Evolutionary conservation across 2,329 filamentous ascomycete genomes (phyloP), one percentile per base, ranked within the genome.

Genomic region (Ceratocystis lukuohia): DNA sequence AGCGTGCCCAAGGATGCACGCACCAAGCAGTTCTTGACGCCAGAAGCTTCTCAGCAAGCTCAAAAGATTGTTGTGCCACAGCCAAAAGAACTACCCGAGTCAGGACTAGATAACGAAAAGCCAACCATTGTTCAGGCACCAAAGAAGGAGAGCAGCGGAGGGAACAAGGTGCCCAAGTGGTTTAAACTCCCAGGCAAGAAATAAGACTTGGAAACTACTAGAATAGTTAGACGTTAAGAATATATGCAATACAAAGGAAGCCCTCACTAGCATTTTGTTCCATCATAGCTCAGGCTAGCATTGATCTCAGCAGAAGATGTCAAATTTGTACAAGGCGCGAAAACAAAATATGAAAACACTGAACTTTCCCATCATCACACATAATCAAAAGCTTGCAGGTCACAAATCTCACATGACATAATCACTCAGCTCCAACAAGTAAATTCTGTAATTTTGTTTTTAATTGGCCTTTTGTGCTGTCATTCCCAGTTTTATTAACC

Each of bases 161-260:
- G 71, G 10, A 81, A 80, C 74, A 80, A 79, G 70, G 68, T 81
- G 68, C 87, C 88, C 22, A 91, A 89, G 74, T 90, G 88, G 83
- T 75, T 92, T 50, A 88, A 88, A 74, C 76, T 88, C 66, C 79
- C 85, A 37, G 84, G 84, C 6, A 91, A 89, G 81, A 91, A 90
- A 77, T 88, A 70, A 65, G 64, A 4, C 28, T 62, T 12, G 12
- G 10, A 41, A 41, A 12, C 3, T 5, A 41, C 10, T 15, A 41
- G 8, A 41, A 41, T 5, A 41, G 37, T 41, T 15, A 12, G 37
- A 41, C 10, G 37, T 41, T 3, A 12, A 41, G 37, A 41, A 41
- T 41, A 41, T 15, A 41, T 12, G 3, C 37, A 41, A 1, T 12
- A 41, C 10, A 41, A 41, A 41, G 37, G 37, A 41, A 41, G 3